Evolutionary conservation across 78 protist species (phyloP).

Genomic region (Planoprotostelium fungivorum): DNA sequence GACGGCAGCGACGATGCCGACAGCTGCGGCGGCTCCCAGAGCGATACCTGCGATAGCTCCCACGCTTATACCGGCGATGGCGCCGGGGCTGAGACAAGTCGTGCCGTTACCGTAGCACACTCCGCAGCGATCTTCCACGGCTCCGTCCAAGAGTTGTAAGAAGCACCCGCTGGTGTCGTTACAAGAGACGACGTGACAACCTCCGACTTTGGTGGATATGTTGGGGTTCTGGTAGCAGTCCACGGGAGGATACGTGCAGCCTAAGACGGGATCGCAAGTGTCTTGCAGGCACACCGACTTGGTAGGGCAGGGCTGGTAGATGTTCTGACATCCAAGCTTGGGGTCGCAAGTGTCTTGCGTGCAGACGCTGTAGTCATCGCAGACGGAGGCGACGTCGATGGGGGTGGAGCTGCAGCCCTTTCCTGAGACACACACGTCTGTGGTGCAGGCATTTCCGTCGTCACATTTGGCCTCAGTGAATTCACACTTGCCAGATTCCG

Average conservation of each 20-base stretch:
- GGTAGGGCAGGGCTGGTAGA: not conserved
- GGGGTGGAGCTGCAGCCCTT: not conserved
- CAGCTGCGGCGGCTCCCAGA: not conserved
- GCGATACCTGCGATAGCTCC: not conserved
- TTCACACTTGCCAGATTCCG: not conserved
- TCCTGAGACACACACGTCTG: not conserved
- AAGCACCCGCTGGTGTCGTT: not conserved
- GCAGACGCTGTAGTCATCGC: not conserved
- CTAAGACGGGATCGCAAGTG: not conserved
- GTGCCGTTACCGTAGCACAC: not conserved
- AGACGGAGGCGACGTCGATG: not conserved
- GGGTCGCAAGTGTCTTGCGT: not conserved
- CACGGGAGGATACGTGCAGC: not conserved
- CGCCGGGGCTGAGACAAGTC: not conserved
- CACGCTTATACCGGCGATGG: not conserved
- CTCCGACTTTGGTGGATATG: not conserved
- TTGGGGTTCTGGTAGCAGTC: conserved; percentile 2
- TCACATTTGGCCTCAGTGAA: not conserved
- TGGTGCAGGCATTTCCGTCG: not conserved
- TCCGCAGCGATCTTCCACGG: not conserved
- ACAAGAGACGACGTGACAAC: not conserved
- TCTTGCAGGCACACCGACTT: not conserved
- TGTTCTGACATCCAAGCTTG: not conserved
- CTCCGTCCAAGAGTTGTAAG: not conserved
- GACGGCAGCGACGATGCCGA: not conserved